These are phyloP conservation scores for Cladophialophora carrionii DNA, from an alignment of 2,329 filamentous ascomycete species.

Conservation along the genomic window DNA sequence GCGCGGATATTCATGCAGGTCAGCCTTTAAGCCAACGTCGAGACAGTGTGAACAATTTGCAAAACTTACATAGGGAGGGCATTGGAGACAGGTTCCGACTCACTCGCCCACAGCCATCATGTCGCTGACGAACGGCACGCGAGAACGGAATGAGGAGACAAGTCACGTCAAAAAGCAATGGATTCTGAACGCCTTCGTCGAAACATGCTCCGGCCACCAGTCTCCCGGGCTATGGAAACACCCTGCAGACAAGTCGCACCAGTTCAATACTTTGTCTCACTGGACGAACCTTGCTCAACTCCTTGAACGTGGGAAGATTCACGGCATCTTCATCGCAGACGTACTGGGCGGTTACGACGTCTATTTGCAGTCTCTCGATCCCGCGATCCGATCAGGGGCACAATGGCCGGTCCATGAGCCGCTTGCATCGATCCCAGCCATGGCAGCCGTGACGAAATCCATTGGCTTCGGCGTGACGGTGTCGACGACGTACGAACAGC, in stretches of 20 bases:
- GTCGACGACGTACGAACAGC: constrained; percentile 70
- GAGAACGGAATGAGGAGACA: background rate
- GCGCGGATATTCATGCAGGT: background rate
- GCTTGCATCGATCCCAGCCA: constrained; percentile 64
- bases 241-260: constrained; percentile 64
- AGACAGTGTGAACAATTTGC: background rate
- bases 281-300: constrained; percentile 65
- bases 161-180: constrained; percentile 46
- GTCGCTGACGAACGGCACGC: constrained; percentile 13
- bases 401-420: constrained; percentile 76
- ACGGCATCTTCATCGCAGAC: constrained; percentile 69
- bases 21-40: background rate
- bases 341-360: constrained; percentile 71
- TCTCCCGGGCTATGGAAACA: constrained; percentile 66
- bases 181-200: constrained; percentile 57
- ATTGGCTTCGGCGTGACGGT: constrained; percentile 72
- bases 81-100: background rate
- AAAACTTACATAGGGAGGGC: background rate
- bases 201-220: constrained; percentile 58
- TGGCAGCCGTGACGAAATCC: constrained; percentile 68
- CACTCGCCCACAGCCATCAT: background rate
- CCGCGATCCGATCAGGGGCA: constrained; percentile 64
- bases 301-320: constrained; percentile 65
- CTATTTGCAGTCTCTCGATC: constrained; percentile 64
- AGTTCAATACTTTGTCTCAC: constrained; percentile 64